Conservation (phyloP, 441 rosid genomes). For the Corymbia citriodora region DNA sequence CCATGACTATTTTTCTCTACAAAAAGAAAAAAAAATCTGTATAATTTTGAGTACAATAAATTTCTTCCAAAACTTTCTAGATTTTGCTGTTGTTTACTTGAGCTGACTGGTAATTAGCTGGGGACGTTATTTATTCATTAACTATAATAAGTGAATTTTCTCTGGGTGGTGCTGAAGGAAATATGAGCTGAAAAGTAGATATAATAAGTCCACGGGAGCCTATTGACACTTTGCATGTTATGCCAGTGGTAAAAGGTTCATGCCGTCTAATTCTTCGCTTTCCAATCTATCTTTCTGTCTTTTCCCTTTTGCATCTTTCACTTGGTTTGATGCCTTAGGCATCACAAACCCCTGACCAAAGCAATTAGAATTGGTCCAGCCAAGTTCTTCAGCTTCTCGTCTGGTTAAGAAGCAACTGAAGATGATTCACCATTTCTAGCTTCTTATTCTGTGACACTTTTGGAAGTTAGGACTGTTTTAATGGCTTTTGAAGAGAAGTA, state of each 20-base stretch:
- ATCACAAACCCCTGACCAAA: neutral
- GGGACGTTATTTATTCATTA: neutral
- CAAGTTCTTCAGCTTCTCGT: neutral
- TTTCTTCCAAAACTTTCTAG: neutral
- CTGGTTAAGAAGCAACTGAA: neutral
- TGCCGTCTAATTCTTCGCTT: neutral
- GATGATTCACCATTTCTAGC: neutral
- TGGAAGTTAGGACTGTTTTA: neutral
- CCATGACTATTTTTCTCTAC: neutral
- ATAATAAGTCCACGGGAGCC: too few species aligned
- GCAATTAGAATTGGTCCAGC: neutral
- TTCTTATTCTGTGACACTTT: neutral
- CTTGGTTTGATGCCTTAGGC: neutral
- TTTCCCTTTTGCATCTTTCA: neutral
- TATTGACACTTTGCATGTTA: neutral
- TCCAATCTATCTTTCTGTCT: neutral
- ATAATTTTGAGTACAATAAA: neutral
- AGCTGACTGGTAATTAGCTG: neutral
- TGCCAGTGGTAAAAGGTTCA: neutral
- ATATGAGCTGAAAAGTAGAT: too few species aligned
- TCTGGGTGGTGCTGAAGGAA: neutral
- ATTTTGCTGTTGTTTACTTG: neutral
- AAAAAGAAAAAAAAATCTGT: neutral
- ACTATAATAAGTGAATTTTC: neutral
- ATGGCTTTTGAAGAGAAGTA: neutral